Conservation (phyloP, 371 early-diverging fungal genomes). For the Globomyces sp. region DNA sequence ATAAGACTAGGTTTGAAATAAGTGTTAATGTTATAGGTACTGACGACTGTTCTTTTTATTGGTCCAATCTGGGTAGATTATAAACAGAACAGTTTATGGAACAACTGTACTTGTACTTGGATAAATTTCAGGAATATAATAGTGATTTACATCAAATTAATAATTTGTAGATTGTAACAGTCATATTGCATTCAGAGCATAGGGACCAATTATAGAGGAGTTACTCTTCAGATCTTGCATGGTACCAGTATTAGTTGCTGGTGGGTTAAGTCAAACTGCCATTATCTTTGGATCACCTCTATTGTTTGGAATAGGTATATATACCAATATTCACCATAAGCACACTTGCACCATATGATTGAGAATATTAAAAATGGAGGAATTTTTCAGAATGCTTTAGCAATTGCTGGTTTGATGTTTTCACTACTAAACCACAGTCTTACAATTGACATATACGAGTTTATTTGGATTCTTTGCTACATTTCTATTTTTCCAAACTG, state of each 20-base stretch:
- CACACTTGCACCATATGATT: slow-evolving; percentile 15
- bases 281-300: slow-evolving; percentile 57
- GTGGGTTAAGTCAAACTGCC: slow-evolving; percentile 35
- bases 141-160: too few species aligned
- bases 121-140: too few species aligned
- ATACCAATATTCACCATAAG: neutral
- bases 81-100: too few species aligned
- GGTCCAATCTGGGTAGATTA: too few species aligned
- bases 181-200: too few species aligned
- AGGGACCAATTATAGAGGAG: slow-evolving; percentile 70
- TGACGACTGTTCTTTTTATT: too few species aligned
- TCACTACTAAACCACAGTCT: slow-evolving; percentile 19
- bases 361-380: neutral
- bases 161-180: too few species aligned
- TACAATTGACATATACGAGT: slow-evolving; percentile 64
- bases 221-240: slow-evolving; percentile 66
- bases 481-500: slow-evolving; percentile 55
- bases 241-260: slow-evolving; percentile 46
- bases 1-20: too few species aligned
- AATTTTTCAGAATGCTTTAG: neutral
- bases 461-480: slow-evolving; percentile 71
- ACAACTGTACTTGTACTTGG: too few species aligned
- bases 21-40: too few species aligned
- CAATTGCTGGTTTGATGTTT: slow-evolving; percentile 1
- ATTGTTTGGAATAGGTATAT: slow-evolving; percentile 54